Evolutionary conservation across 2,329 filamentous ascomycete genomes (phyloP).

Genomic region (Botrytis squamosa): DNA sequence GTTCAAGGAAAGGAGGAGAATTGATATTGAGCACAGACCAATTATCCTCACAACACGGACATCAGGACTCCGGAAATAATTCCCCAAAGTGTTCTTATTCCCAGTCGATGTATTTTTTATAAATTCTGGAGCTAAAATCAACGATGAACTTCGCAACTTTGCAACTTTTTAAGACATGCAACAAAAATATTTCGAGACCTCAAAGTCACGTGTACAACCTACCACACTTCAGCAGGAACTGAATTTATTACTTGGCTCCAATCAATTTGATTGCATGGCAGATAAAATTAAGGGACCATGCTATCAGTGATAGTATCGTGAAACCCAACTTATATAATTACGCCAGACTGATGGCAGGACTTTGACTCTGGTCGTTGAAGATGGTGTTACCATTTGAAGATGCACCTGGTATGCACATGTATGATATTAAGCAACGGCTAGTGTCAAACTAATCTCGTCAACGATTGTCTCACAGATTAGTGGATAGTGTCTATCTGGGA

Average conservation of each 20-base stretch:
- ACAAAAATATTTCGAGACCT: neutral
- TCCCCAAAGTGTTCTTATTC: neutral
- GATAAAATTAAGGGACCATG: neutral
- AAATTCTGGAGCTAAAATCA: neutral
- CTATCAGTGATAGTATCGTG: neutral
- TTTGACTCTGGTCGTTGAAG: neutral
- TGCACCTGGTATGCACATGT: neutral
- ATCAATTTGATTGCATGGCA: neutral
- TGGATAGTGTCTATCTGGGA: neutral
- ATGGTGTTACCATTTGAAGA: neutral
- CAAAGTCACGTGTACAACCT: neutral
- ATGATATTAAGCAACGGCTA: neutral
- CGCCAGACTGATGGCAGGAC: neutral
- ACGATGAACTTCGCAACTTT: neutral
- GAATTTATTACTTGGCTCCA: neutral
- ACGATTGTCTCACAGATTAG: too few species aligned
- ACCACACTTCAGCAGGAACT: neutral
- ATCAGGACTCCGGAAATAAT: neutral
- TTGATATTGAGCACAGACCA: neutral
- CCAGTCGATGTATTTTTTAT: neutral
- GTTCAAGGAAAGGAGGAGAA: neutral
- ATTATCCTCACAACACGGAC: neutral
- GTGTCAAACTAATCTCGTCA: neutral
- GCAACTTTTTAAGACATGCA: conserved; percentile 1
- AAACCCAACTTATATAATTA: neutral